phyloP scores from a whole-genome alignment of 2,329 filamentous ascomycete species.

The Oidium heveae region DNA sequence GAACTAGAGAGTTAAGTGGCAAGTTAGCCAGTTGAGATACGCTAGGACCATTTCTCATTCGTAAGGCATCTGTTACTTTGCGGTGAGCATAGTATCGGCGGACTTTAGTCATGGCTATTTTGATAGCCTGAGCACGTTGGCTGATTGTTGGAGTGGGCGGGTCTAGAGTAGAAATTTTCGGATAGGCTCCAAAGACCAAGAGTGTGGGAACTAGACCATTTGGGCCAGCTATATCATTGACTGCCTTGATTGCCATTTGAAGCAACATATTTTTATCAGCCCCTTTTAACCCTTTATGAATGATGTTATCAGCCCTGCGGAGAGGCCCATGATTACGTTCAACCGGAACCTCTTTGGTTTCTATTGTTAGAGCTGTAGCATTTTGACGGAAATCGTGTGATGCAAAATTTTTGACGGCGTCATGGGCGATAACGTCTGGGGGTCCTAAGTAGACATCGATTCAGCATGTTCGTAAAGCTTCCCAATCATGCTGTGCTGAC shows the following conservation, averaged over 20 bases:
- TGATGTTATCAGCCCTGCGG: neutral
- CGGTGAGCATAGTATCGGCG: neutral
- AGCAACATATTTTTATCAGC: neutral
- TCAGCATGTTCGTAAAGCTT: neutral
- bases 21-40: neutral
- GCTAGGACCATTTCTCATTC: too few relatives aligned
- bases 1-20: neutral
- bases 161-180: neutral
- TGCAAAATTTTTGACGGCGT: neutral
- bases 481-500: neutral
- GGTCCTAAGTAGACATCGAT: too few relatives aligned
- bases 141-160: neutral
- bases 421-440: neutral
- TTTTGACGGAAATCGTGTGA: neutral
- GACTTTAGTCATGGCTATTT: constrained; percentile 2
- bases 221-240: neutral
- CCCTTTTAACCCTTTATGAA: neutral
- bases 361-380: neutral
- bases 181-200: neutral
- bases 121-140: constrained; percentile 1
- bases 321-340: neutral
- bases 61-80: too few relatives aligned
- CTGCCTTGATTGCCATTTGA: neutral
- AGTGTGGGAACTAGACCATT: too few relatives aligned
- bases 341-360: neutral